Percentiles rank a stretch among this genome's conserved stretches.
phyloP scores from a whole-genome alignment of 129 eudicot genomes.

The Cynara cardunculus region DNA sequence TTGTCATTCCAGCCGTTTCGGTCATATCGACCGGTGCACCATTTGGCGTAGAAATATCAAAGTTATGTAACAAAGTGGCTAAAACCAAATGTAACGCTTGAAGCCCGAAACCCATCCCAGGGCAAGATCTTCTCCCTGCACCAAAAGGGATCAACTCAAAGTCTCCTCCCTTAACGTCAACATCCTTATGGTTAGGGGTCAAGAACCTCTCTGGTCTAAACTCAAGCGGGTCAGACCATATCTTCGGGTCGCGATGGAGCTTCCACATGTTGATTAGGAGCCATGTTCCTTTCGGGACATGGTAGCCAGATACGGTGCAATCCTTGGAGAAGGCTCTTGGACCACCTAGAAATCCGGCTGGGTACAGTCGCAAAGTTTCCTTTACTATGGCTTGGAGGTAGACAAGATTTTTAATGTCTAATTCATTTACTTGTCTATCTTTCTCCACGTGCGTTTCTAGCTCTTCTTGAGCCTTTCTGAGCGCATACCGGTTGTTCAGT shows the following conservation, averaged over 20 bases:
- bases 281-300: conserved; percentile 16
- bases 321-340: conserved; percentile 9
- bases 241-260: conserved; percentile 11
- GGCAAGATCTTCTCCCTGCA: conserved; percentile 23
- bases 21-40: conserved; percentile 15
- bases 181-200: background rate
- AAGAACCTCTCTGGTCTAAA: conserved; percentile 20
- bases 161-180: conserved; percentile 21
- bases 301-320: conserved; percentile 15
- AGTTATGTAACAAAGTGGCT: conserved; percentile 20
- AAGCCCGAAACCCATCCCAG: conserved; percentile 7
- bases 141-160: conserved; percentile 30
- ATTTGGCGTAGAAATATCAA: conserved; percentile 6
- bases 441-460: conserved; percentile 55
- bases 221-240: conserved; percentile 18
- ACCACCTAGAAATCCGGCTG: conserved; percentile 10
- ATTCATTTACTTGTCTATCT: conserved; percentile 48
- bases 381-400: conserved; percentile 20
- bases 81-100: conserved; percentile 13
- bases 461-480: conserved; percentile 42
- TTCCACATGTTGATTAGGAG: conserved; percentile 8
- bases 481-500: background rate
- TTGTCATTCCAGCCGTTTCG: conserved; percentile 12
- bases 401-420: conserved; percentile 38
- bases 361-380: conserved; percentile 16